Evolutionary conservation across 2,329 filamentous ascomycete genomes (phyloP).

Genomic region (Aspergillus sp.): DNA sequence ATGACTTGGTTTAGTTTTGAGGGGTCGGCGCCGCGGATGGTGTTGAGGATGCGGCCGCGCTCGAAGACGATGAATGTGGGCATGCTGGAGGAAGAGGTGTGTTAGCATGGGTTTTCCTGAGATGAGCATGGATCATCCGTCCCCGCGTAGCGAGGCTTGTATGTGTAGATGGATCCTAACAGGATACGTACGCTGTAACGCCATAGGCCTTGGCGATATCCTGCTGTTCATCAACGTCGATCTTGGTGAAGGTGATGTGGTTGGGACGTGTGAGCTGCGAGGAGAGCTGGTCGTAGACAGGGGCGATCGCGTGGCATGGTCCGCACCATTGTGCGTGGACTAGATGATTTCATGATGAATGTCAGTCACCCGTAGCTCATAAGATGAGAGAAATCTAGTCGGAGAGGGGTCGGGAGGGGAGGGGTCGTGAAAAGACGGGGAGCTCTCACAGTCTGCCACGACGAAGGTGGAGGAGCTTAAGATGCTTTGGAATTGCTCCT

Average conservation of each 20-base stretch:
- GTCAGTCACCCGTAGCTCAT: slow-evolving; percentile 9
- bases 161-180: not conserved
- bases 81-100: slow-evolving; percentile 54
- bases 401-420: slow-evolving; percentile 17
- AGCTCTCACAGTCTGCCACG: slow-evolving; percentile 79
- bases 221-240: slow-evolving; percentile 79
- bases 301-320: slow-evolving; percentile 82
- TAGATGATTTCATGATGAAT: slow-evolving; percentile 41
- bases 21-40: slow-evolving; percentile 75
- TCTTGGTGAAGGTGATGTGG: slow-evolving; percentile 80
- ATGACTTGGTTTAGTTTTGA: slow-evolving; percentile 72
- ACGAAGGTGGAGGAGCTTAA: slow-evolving; percentile 77
- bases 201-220: slow-evolving; percentile 74
- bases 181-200: slow-evolving; percentile 63
- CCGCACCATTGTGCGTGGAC: slow-evolving; percentile 88
- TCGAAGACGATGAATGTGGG: slow-evolving; percentile 94
- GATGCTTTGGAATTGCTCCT: slow-evolving; percentile 68
- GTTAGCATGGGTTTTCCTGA: not conserved
- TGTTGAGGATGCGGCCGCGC: slow-evolving; percentile 68
- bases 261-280: slow-evolving; percentile 70
- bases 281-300: slow-evolving; percentile 79
- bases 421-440: slow-evolving; percentile 19
- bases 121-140: not conserved
- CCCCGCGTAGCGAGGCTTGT: not conserved
- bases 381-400: slow-evolving; percentile 18